Evolutionary conservation across 2,329 filamentous ascomycete genomes (phyloP).

Genomic region (Trichoderma lentiforme): DNA sequence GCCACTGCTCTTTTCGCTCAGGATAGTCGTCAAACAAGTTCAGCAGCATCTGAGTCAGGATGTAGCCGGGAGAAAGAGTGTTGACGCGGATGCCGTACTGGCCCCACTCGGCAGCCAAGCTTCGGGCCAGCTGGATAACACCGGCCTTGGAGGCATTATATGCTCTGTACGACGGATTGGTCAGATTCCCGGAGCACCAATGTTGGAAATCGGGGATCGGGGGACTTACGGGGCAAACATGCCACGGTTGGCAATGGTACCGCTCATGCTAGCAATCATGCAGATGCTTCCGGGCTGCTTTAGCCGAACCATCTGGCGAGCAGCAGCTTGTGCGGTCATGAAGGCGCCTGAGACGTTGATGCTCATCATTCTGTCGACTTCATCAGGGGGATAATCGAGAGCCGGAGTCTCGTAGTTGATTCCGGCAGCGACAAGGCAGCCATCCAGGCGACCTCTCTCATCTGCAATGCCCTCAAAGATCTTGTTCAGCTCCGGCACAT

Average conservation of each 20-base stretch:
- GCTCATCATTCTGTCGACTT: conserved; percentile 74
- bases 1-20: conserved; percentile 66
- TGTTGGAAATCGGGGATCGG: neutral
- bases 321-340: conserved; percentile 85
- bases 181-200: neutral
- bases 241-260: conserved; percentile 61
- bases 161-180: conserved; percentile 41
- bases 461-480: conserved; percentile 67
- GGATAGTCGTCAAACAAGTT: conserved; percentile 73
- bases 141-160: conserved; percentile 77
- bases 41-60: conserved; percentile 80
- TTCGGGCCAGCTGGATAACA: conserved; percentile 67
- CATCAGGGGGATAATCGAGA: conserved; percentile 73
- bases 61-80: conserved; percentile 76
- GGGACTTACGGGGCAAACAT: conserved; percentile 56
- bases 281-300: conserved; percentile 59
- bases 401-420: conserved; percentile 83
- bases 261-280: conserved; percentile 69
- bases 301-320: conserved; percentile 65
- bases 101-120: conserved; percentile 72
- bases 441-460: conserved; percentile 70
- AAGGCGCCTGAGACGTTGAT: conserved; percentile 85
- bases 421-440: conserved; percentile 66
- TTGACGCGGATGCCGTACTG: conserved; percentile 72
- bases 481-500: conserved; percentile 63